Evolutionary conservation across 2,329 filamentous ascomycete genomes (phyloP).

Genomic region (Pleomassaria siparia): DNA sequence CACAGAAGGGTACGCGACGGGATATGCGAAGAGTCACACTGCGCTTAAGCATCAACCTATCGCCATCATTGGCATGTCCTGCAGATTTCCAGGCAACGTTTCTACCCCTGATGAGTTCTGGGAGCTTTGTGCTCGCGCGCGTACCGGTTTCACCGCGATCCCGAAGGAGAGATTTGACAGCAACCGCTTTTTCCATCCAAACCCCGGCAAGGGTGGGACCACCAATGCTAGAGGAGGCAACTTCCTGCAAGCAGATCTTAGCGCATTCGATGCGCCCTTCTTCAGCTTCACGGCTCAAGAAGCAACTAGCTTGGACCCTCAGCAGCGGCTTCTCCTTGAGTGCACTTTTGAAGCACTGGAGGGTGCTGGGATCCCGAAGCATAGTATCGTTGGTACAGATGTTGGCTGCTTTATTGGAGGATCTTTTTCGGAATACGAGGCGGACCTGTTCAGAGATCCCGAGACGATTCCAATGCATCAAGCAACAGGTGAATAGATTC

Average conservation of each 20-base stretch:
- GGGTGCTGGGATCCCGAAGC: conserved; percentile 34
- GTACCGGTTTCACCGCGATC: conserved; percentile 39
- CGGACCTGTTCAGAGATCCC: conserved; percentile 23
- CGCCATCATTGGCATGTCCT: conserved; percentile 46
- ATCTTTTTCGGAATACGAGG: conserved; percentile 26
- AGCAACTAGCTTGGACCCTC: conserved; percentile 32
- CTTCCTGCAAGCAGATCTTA: conserved; percentile 24
- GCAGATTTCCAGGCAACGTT: conserved; percentile 26
- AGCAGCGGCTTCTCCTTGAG: conserved; percentile 38
- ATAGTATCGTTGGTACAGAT: conserved; percentile 29
- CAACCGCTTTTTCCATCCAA: conserved; percentile 41
- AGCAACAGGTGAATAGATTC: conserved; percentile 20
- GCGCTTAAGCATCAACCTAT: conserved; percentile 15
- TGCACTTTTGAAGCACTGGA: conserved; percentile 45
- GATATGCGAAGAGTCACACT: conserved; percentile 20
- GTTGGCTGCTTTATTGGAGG: conserved; percentile 30
- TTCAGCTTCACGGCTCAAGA: conserved; percentile 33
- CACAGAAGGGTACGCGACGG: conserved; percentile 2
- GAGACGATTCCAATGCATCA: conserved; percentile 31
- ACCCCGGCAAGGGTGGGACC: conserved; percentile 38
- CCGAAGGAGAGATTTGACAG: conserved; percentile 43
- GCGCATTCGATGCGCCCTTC: conserved; percentile 32
- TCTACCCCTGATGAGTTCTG: conserved; percentile 30
- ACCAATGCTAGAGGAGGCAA: conserved; percentile 31
- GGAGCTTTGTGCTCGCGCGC: conserved; percentile 24